Base-by-base conservation (phyloP, 352 stramenopile genomes). In the Phytopythium aichiense region DNA sequence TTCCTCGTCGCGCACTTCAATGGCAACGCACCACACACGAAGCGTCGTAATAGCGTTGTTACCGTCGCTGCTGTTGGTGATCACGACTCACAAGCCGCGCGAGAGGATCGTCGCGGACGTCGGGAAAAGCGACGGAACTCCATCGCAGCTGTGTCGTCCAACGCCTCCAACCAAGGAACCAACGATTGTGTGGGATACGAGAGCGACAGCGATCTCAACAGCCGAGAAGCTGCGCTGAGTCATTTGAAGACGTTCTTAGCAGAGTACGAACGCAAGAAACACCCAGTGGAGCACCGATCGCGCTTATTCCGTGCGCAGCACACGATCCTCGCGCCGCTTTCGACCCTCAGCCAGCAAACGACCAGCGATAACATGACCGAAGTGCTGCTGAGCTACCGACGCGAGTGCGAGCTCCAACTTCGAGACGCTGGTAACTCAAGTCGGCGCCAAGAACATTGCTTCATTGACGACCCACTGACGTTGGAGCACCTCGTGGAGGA, bases 1-100 rank as follows among this genome's bases (percentile, higher is more conserved):
- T 88, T 92, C 46, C 58, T 92, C 16, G 55, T 85, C 28, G 60
- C 67, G 11, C 72, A 79, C 49, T 84, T 88, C 38, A 58, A 55
- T 20, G 31, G 51, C 18, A 33, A 8, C 3, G 18, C 22, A 11
- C 18, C 7, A 7, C 51, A 12, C 35, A n/a, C 7, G 31, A 13
- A 12, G 16, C 51, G 51, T 25, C 25, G 51, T 8, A 57, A 57
- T 22, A 57, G 51, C 31, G 20, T 57, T 12, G 51, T 57, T 9
- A 11, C 31, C 7, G 18, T 18, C 6, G 35, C 20, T 40, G 30
- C 50, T 5, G 50, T 56, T 18, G 28, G 50, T 7, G 15, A 15
- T 15, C n/a, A 42, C 9, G 51, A 42, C 8, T 15, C 20, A 1
- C 18, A 20, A 56, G 18, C 20, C 28, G n/a, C 0, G 11, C n/a